phyloP scores from a whole-genome alignment of 2,329 filamentous ascomycete species.

The Stenocarpella maydis region DNA sequence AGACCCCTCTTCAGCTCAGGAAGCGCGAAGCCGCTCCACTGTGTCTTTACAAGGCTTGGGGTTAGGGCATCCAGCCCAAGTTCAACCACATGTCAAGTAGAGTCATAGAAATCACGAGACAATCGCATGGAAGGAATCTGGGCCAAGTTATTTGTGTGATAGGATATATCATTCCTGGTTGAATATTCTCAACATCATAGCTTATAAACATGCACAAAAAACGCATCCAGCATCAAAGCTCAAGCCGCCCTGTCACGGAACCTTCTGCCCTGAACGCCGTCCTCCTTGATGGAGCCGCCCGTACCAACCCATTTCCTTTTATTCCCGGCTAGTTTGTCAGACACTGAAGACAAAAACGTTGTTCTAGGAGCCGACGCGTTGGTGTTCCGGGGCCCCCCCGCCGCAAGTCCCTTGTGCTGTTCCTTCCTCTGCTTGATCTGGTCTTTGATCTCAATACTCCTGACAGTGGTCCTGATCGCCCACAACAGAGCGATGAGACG shows the following conservation, averaged over 20 bases:
- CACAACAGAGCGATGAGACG: slow-evolving; percentile 58
- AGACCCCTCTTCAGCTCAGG: too few relatives aligned
- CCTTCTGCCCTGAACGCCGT: slow-evolving; percentile 26
- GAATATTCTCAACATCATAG: too few relatives aligned
- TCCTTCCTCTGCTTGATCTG: slow-evolving; percentile 13
- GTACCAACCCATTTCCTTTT: slow-evolving; percentile 27
- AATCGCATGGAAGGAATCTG: too few relatives aligned
- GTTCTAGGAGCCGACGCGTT: slow-evolving; percentile 25
- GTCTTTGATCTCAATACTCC: slow-evolving; percentile 43
- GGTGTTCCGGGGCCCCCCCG: slow-evolving; percentile 11
- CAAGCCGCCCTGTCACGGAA: slow-evolving; percentile 19
- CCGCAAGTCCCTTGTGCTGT: slow-evolving; percentile 6
- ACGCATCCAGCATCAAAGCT: slow-evolving; percentile 2
- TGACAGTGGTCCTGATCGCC: slow-evolving; percentile 54
- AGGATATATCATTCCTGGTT: too few relatives aligned
- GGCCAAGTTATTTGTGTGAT: too few relatives aligned
- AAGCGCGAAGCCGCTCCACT: too few relatives aligned
- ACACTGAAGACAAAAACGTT: slow-evolving; percentile 17
- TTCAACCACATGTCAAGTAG: too few relatives aligned
- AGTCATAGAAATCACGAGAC: too few relatives aligned
- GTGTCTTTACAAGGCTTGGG: too few relatives aligned
- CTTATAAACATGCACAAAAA: background rate
- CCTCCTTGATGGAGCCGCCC: background rate
- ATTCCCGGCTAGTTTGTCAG: slow-evolving; percentile 31
- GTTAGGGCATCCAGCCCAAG: too few relatives aligned